Base-by-base conservation (phyloP, 2,329 filamentous ascomycete species). In the Ophiostoma novo-ulmi region DNA sequence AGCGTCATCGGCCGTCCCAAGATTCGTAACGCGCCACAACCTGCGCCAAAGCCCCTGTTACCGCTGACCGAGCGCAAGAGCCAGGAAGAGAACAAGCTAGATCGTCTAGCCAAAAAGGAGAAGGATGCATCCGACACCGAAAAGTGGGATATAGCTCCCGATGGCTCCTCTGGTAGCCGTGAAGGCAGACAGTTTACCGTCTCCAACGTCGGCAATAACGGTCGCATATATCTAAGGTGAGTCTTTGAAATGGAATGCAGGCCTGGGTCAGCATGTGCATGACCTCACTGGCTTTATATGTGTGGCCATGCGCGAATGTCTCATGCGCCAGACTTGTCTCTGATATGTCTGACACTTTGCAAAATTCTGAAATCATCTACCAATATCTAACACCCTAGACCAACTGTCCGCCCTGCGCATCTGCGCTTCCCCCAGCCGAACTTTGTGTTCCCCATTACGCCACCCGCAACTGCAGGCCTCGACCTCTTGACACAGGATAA, bases 141-240 rank as follows among this genome's bases (percentile, higher is more conserved):
- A 71, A 87, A 83, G 76, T 82, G 81, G 75, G 85, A 88, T 70
- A 81, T 88, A 71, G 80, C 83, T n/a, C 83, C 85, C 13, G 89
- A 92, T 76, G 85, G 85, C 71, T 80, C 83, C 71, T 86, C 88
- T 66, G 86, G 83, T 70, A 85, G 86, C 44, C 85, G 89, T 72
- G 87, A 89, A 77, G 89, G 88, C 67, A 86, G 89, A 70, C 88
- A 92, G 76, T 94, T 94, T 78, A 89, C 90, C 1, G 91, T 94
- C 70, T 88, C 89, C 68, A 94, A 93, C 78, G 91, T 94, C 72
- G 91, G 91, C 35, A 91, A 93, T 77, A 93, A 93, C 80, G 91
- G 91, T 55, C 88, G 89, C 77, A 92, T 94, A 79, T 94, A 93
- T 79, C 78, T 94, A 75, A 91, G 90, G 90, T 94, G 87, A 70